phyloP scores from a whole-genome alignment of 345 rosid species.

The Garcia nutans region DNA sequence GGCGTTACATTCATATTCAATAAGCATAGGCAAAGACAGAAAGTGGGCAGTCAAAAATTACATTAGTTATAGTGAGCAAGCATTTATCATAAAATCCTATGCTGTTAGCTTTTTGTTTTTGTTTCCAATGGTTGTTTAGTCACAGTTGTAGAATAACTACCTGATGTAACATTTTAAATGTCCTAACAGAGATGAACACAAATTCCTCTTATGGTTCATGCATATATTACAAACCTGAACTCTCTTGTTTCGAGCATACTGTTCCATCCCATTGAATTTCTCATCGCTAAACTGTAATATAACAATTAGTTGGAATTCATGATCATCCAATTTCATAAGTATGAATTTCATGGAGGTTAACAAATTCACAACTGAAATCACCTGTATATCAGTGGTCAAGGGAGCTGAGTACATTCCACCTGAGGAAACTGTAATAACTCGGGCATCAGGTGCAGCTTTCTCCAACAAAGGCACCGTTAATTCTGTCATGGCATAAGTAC shows the following conservation, averaged over 20 bases:
- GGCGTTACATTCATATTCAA: no score
- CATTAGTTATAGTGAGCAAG: no score
- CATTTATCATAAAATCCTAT: neutral
- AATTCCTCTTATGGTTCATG: neutral
- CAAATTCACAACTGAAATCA: conserved; percentile 14
- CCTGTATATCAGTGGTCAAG: conserved; percentile 81
- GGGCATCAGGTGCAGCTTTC: conserved; percentile 78
- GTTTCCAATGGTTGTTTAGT: neutral
- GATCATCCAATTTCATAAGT: neutral
- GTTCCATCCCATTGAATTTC: conserved; percentile 57
- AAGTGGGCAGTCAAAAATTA: no score
- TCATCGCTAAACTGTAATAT: conserved; percentile 52
- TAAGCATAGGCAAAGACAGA: no score
- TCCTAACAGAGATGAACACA: neutral
- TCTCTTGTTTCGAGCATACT: conserved; percentile 84
- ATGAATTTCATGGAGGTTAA: neutral
- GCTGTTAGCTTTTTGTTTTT: neutral
- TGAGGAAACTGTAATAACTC: conserved; percentile 82
- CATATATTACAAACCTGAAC: conserved; percentile 54
- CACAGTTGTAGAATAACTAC: neutral
- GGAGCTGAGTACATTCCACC: conserved; percentile 87
- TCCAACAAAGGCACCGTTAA: conserved; percentile 69
- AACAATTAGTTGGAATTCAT: neutral
- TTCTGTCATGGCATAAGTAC: conserved; percentile 74
- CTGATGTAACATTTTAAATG: neutral